Evolutionary conservation across 2,329 filamentous ascomycete genomes (phyloP), one percentile per base, ranked within the genome.

Genomic region (Aspergillus costaricaensis): DNA sequence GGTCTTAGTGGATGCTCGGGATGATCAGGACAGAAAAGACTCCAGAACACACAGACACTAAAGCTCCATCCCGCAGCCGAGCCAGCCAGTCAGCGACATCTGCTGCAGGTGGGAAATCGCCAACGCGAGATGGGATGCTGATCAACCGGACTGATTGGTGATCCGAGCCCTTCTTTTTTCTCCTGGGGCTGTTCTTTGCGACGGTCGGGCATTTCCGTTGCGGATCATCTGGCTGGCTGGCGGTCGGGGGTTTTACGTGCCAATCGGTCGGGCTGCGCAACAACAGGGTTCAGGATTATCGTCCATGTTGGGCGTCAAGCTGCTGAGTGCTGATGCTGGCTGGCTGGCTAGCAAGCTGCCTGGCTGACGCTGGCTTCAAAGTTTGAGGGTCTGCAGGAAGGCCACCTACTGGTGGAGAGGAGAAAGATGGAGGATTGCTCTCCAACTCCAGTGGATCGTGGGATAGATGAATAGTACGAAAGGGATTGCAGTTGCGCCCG

Each of bases 181-280:
- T 50, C 51, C 32, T 53, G 17, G 7, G 52, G 43, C 27, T 60
- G 62, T 56, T 27, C 51, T 48, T 50, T 48, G 43, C 32, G 51
- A 55, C 60, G 53, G 61, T 69, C 70, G 70, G 71, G 67, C 65
- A 71, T 68, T 72, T 72, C 69, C 68, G 70, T 67, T 68, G 70
- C 70, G 68, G 70, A 74, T 73, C 72, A 67, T 52, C 57, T 65
- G 58, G 55, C 59, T 57, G 58, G 32, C 56, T 55, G 65, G 61
- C 65, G 65, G 47, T 70, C 70, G 70, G 70, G 67, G 59, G 56
- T 66, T 72, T 74, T 71, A 62, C 58, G 57, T 66, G 55, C 72
- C 70, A 74, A 74, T 74, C 57, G 62, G 39, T 32, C 43, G 19
- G 30, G n/a, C 52, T 55, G 51, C 23, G 38, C 41, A 38, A 57